Evolutionary conservation across 2,329 filamentous ascomycete genomes (phyloP), one percentile per base, ranked within the genome.

Genomic region (Calonectria pauciramosa): DNA sequence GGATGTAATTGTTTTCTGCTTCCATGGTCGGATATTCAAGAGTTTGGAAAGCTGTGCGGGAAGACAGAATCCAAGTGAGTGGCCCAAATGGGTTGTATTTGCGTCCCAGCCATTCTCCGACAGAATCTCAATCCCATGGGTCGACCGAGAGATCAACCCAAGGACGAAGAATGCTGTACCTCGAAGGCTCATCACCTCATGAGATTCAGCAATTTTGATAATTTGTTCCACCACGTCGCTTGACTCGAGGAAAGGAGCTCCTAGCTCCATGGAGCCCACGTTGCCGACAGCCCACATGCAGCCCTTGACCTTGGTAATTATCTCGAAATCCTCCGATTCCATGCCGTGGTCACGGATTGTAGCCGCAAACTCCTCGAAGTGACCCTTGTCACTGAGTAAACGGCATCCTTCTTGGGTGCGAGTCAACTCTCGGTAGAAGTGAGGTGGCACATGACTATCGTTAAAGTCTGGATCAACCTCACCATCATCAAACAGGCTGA

Each of bases 221-320:
- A 99, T 96, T 76, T 94, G 92, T 81, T 94, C 92, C 23, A 99
- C 95, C 47, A 99, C 95, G 78, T 98, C 95, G 47, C 93, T 95
- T 71, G 94, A 93, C 85, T 98, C 97, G 4, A 99, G 89, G 83
- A 99, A 99, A 0, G 96, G 96, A 1, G 96, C 96, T 1, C 97
- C 97, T 2, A 98, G 92, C 81, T 99, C 96, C 96, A 99, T 99
- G 0, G 96, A 98, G 0, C 97, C 97, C 47, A 99, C 96, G 80
- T 99, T 99, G 30, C 97, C 97, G 1, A 99, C 96, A 0, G 97
- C 97, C 97, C 97, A 99, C 63, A 99, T 89, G 83, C 96, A 98
- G 10, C 96, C 97, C 84, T 99, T 99, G 77, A 99, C 95, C 83
- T 98, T 99, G 73, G 95, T 92, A 56, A 99, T 93, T 30, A 94